These are phyloP conservation scores for Solanum paucissectum DNA, from an alignment of 257 asterid species.

Conservation along the genomic window DNA sequence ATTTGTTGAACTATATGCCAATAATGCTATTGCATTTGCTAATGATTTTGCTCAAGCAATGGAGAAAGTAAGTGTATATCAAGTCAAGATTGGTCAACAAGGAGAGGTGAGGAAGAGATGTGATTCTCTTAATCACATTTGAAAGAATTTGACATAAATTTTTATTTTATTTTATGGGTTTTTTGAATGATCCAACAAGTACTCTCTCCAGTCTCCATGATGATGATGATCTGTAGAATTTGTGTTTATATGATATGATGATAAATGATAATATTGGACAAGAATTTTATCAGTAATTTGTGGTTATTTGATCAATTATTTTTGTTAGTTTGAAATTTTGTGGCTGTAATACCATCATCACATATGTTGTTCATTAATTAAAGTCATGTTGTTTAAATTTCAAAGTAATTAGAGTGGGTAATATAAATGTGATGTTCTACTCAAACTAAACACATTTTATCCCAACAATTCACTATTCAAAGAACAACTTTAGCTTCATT, in stretches of 20 bases:
- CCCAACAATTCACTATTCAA: neutral
- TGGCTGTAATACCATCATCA: neutral
- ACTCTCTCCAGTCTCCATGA: neutral
- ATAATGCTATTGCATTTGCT: conserved; percentile 45
- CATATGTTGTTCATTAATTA: neutral
- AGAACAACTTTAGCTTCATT: neutral
- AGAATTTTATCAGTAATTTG: neutral
- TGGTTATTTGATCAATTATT: neutral
- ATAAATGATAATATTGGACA: neutral
- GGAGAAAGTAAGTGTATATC: conserved; percentile 45
- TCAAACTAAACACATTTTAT: neutral
- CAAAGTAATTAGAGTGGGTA: neutral
- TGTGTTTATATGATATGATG: neutral
- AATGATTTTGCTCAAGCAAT: conserved; percentile 41
- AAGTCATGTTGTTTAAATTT: neutral
- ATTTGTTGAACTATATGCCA: conserved; percentile 57
- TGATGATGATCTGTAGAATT: neutral
- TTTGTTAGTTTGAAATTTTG: neutral
- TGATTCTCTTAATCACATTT: conserved; percentile 32
- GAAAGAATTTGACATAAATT: neutral
- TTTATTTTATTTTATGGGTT: neutral
- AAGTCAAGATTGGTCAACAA: conserved; percentile 36
- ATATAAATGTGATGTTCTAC: neutral
- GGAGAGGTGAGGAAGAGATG: conserved; percentile 90
- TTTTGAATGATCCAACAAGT: neutral